Evolutionary conservation across 192 early-diverging fungal genomes (phyloP).

Genomic region (Chytriomyces sp.): DNA sequence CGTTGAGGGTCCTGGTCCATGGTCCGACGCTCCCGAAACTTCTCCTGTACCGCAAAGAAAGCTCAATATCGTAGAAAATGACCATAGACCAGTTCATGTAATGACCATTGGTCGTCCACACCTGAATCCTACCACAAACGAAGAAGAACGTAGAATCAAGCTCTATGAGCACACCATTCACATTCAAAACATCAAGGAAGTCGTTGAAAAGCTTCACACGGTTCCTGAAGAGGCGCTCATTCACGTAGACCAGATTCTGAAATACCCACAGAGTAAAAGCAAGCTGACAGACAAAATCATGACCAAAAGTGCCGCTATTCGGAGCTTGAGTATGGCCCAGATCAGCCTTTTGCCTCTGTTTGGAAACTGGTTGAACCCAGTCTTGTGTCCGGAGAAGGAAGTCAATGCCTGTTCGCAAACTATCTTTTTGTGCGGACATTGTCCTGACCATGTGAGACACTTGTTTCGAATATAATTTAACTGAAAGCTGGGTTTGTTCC

Average conservation of each 20-base stretch:
- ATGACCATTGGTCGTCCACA: constrained; percentile 12
- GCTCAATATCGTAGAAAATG: neutral
- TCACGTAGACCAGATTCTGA: neutral
- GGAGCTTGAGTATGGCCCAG: neutral
- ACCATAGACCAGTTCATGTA: constrained; percentile 7
- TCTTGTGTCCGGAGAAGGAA: constrained; percentile 8
- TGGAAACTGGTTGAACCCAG: constrained; percentile 16
- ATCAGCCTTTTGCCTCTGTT: constrained; percentile 1
- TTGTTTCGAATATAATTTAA: neutral
- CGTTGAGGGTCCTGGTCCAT: neutral
- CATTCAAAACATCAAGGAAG: neutral
- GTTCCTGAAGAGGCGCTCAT: neutral
- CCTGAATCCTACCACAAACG: neutral
- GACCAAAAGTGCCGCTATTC: constrained; percentile 7
- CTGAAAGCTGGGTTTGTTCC: neutral
- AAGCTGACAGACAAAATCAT: constrained; percentile 20
- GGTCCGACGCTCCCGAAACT: neutral
- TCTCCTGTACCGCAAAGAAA: constrained; percentile 4
- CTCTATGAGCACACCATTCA: constrained; percentile 6
- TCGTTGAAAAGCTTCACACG: constrained; percentile 1
- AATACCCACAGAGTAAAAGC: neutral
- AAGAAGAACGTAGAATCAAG: constrained; percentile 2
- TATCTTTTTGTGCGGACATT: constrained; percentile 3
- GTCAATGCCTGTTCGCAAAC: neutral
- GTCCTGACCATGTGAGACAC: constrained; percentile 8